Conservation (phyloP, 1,139 yeast genomes). For the Yamadazyma jaroonii region DNA sequence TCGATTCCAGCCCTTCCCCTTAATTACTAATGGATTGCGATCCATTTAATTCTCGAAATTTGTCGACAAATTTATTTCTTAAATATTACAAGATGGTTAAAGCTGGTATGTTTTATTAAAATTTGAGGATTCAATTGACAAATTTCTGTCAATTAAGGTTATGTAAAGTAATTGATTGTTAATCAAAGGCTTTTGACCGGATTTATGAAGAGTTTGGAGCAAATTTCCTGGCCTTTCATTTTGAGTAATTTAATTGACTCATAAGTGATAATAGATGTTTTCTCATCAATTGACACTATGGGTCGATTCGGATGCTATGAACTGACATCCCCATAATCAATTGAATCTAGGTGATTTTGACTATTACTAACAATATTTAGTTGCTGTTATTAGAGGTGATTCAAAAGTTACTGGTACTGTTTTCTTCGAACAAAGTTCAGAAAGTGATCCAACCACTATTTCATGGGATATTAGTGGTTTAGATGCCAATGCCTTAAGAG, state of each 20-base stretch:
- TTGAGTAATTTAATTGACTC: slow-evolving; percentile 8
- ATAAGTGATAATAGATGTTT: not conserved
- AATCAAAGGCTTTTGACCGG: not conserved
- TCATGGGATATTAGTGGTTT: slow-evolving; percentile 87
- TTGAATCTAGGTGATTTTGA: too few relatives aligned
- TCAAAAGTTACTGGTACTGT: slow-evolving; percentile 85
- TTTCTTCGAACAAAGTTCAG: slow-evolving; percentile 77
- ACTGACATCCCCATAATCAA: too few relatives aligned
- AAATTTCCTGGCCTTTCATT: slow-evolving; percentile 2
- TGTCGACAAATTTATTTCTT: slow-evolving; percentile 2
- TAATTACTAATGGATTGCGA: slow-evolving; percentile 1
- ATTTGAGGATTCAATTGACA: not conserved
- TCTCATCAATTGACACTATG: too few relatives aligned
- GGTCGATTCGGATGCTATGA: not conserved
- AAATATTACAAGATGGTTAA: slow-evolving; percentile 24
- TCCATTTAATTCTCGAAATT: not conserved
- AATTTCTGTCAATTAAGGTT: not conserved
- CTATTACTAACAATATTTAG: slow-evolving; percentile 39
- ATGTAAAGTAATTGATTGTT: not conserved
- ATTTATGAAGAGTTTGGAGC: slow-evolving; percentile 2
- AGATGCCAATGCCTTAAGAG: slow-evolving; percentile 83
- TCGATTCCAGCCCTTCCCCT: not conserved
- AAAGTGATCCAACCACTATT: slow-evolving; percentile 78
- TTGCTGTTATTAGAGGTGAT: slow-evolving; percentile 96
- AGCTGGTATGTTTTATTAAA: slow-evolving; percentile 28